Conservation (phyloP, 2,329 filamentous ascomycete species). For the Rosellinia necatrix region DNA sequence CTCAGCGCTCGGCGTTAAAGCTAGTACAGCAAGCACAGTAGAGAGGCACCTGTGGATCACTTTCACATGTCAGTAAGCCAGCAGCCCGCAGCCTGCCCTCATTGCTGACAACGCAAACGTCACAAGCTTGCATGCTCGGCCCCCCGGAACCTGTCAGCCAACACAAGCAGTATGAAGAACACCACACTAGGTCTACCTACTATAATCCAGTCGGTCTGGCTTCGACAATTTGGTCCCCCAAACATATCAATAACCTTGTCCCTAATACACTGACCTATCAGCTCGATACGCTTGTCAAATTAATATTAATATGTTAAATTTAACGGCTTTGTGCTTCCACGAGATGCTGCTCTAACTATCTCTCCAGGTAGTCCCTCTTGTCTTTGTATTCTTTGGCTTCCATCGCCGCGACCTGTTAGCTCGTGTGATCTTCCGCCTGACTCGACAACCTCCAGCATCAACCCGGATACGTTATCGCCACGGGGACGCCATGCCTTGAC, state of each 20-base stretch:
- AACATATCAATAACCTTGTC: conserved; percentile 1
- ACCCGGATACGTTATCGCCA: not conserved
- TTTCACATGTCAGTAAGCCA: conserved; percentile 36
- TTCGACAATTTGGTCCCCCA: not conserved
- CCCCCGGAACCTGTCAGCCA: conserved; percentile 8
- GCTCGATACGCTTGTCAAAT: not conserved
- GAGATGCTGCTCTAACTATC: not conserved
- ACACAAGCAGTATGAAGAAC: not conserved
- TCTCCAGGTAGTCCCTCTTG: too few species aligned
- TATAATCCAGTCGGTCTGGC: not conserved
- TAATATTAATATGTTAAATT: not conserved
- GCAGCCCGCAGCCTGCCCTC: not conserved
- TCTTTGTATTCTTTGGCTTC: conserved; percentile 2
- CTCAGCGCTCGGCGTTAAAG: conserved; percentile 1
- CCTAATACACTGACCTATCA: not conserved
- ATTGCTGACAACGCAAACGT: conserved; percentile 27
- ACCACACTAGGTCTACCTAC: not conserved
- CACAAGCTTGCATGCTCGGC: conserved; percentile 20
- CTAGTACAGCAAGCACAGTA: not conserved
- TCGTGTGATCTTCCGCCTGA: conserved; percentile 20
- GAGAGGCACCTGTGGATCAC: conserved; percentile 11
- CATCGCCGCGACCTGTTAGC: not conserved
- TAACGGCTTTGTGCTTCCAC: conserved; percentile 11
- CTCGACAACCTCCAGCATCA: conserved; percentile 11
- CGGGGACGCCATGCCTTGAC: conserved; percentile 3